Evolutionary conservation across 2,329 filamentous ascomycete species (phyloP), one percentile per base, ranked within the genome.

Genomic region (Fusarium sp.): DNA sequence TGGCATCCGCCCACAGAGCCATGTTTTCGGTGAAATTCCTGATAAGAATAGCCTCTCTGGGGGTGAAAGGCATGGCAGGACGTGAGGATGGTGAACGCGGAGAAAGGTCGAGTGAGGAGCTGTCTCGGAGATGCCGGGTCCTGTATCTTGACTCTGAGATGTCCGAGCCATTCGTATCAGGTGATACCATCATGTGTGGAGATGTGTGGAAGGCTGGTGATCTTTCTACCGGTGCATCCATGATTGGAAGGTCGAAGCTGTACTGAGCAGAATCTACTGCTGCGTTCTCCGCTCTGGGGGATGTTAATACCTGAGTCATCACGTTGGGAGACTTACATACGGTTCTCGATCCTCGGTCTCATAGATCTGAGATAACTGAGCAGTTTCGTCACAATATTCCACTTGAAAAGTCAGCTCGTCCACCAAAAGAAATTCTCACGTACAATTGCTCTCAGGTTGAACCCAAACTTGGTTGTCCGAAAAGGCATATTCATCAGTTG

Each of bases 1-100:
- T 73, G 2, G 64, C 60, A 17, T 73, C 71, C 24, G 71, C 53
- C 53, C 53, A 57, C 4, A 57, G 20, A 24, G 53, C 53, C 53
- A 57, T 57, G 3, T 57, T 57, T 20, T 57, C 53, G 9, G 53
- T 57, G 22, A 57, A 57, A 24, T 57, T 57, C 4, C 53, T 27
- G 4, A 57, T 38, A 4, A 57, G 53, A 6, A 57, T 36, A 9
- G 53, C 53, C 6, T 57, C 53, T 27, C 53, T 9, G 2, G 31
- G 31, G 16, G 53, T 57, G 6, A 57, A 57, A 3, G 53, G 53
- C 20, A 57, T 24, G 0, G 22, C 53, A 17, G 53, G 33, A 5
- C 33, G 53, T 22, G 53, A 56, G 12, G 53, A 57, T 1, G 53
- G 53, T 12, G 53, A 57, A 4, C 53, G 16, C 1, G 53, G 53